Base-by-base conservation (phyloP, 2,329 filamentous ascomycete genomes). In the Rutstroemia sp. region DNA sequence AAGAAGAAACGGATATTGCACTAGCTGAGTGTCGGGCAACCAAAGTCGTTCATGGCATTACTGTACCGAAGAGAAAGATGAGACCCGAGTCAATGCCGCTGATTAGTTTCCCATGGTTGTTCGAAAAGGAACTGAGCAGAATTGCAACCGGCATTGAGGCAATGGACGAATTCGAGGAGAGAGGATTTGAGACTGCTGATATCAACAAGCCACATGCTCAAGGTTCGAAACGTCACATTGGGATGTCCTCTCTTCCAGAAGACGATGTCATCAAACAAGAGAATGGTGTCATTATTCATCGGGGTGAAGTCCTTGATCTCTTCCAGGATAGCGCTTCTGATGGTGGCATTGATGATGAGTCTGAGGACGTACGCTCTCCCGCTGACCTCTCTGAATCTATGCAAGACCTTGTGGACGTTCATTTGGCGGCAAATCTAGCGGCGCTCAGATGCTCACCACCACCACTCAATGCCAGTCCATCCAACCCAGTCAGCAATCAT, bases 31-130 rank as follows among this genome's bases (percentile, higher is more conserved):
- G 74, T 38, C 69, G 70, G 23, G 57, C 62, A 10, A 72, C 64
- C 1, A 72, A 71, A 59, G 65, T 70, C 2, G 71, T 71, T 6
- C 75, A 69, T 16, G 74, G 72, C 1, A 61, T 67, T 30, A 63
- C 66, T n/a, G 65, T 74, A 6, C 71, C 71, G 5, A 61, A 67
- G 12, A 68, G 71, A 21, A 69, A 67, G 19, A 72, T 73, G 66
- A 72, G 71, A 10, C 66, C 75, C 2, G 75, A 75, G 8, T 73
- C 74, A 2, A 86, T 91, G 77, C 92, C 94, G 0, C 75, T 97
- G 8, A 94, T 96, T 64, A 94, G 87, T 58, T 97, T 96, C 65
- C 92, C 94, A 0, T 99, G 94, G 94, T 75, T 97, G 2, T 95
- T 97, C 61, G 78, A 84, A 12, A 78, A 79, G 46, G 80, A 90